These are phyloP conservation scores for Albatrellus sp. DNA, from an alignment of 1,284 basidiomycete genomes.

Conservation along the genomic window DNA sequence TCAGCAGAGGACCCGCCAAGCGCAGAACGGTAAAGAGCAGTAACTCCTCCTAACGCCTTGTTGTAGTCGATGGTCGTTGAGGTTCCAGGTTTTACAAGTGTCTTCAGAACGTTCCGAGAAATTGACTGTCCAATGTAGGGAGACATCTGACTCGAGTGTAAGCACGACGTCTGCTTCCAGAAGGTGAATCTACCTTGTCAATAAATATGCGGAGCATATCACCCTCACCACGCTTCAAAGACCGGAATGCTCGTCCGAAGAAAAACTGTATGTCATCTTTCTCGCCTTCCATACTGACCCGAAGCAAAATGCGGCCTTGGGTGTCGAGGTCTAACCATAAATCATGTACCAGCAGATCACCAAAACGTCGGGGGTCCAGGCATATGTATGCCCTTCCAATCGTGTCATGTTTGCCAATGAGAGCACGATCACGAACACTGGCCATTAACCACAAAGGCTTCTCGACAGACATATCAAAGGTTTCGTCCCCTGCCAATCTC, in stretches of 20 bases:
- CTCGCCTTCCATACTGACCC: slow-evolving; percentile 97
- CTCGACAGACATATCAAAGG: slow-evolving; percentile 88
- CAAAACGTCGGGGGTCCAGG: slow-evolving; percentile 81
- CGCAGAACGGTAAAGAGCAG: slow-evolving; percentile 69
- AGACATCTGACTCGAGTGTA: slow-evolving; percentile 59
- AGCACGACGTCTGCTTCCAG: neutral
- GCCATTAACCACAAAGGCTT: slow-evolving; percentile 92
- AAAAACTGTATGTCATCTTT: slow-evolving; percentile 97
- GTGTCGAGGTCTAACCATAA: slow-evolving; percentile 89
- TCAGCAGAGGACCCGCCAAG: slow-evolving; percentile 53
- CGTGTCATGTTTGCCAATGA: slow-evolving; percentile 85
- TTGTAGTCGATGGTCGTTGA: slow-evolving; percentile 64
- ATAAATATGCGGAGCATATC: slow-evolving; percentile 97
- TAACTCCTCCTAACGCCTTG: slow-evolving; percentile 69
- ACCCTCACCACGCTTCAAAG: slow-evolving; percentile 84
- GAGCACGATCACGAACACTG: slow-evolving; percentile 81
- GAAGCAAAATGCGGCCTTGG: slow-evolving; percentile 73
- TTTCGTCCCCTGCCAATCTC: slow-evolving; percentile 72
- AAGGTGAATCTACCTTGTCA: slow-evolving; percentile 64
- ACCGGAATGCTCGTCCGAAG: slow-evolving; percentile 93
- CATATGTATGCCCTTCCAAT: slow-evolving; percentile 89
- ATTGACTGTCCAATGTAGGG: slow-evolving; percentile 88
- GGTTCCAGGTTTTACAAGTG: slow-evolving; percentile 55
- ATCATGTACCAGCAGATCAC: slow-evolving; percentile 86
- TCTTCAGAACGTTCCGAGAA: slow-evolving; percentile 68